A percentile compares a stretch with the other conserved stretches of the same genome.
Conservation (phyloP, 768 basidiomycete species). For the Boletus coccyginus region DNA sequence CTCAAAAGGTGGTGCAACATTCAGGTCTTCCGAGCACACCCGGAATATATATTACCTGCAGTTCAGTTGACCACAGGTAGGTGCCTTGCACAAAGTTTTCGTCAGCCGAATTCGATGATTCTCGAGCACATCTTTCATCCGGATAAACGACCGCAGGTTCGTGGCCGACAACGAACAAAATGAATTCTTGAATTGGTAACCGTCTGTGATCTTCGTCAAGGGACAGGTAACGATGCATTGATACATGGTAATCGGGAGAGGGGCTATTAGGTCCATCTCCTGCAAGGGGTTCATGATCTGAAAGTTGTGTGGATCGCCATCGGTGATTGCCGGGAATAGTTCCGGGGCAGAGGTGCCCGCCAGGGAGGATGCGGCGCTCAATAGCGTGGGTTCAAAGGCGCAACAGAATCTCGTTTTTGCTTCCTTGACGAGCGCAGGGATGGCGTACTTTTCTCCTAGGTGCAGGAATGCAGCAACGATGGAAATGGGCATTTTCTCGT, state of each 20-base stretch:
- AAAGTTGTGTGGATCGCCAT: constrained; percentile 13
- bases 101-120: not conserved
- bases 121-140: constrained; percentile 2
- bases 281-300: constrained; percentile 15
- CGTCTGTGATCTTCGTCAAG: not conserved
- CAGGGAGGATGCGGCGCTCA: not conserved
- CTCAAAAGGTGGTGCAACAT: not conserved
- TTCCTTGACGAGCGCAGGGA: constrained; percentile 3
- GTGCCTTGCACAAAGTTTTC: not conserved
- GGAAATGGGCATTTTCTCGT: not conserved
- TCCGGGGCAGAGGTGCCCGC: fast-evolving
- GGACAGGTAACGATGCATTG: constrained; percentile 1
- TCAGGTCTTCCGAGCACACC: not conserved
- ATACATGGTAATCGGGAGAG: constrained; percentile 10
- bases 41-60: not conserved
- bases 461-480: constrained; percentile 6
- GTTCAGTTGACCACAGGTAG: fast-evolving
- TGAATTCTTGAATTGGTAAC: constrained; percentile 1
- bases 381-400: not conserved
- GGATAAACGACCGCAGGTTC: constrained; percentile 7
- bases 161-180: not conserved
- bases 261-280: not conserved
- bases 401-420: constrained; percentile 5
- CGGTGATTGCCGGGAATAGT: not conserved
- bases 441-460: constrained; percentile 19